Conservation (phyloP, 768 basidiomycete species). For the Rickenella mellea region DNA sequence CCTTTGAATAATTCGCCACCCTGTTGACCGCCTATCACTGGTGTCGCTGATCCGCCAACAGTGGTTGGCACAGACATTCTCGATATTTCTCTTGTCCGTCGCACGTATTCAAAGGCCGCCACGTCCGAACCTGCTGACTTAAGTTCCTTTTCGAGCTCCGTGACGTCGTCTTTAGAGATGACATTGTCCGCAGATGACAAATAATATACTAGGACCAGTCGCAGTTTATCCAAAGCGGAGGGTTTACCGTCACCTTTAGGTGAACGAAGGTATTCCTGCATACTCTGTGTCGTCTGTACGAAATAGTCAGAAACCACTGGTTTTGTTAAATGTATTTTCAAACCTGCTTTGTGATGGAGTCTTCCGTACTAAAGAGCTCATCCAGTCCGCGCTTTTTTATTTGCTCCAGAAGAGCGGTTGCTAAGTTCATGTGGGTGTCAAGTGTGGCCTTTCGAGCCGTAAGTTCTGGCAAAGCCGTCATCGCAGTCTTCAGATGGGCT, state of each 20-base stretch:
- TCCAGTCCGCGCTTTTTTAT: conserved; percentile 94
- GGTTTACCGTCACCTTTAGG: conserved; percentile 56
- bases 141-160: conserved; percentile 81
- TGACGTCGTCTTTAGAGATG: conserved; percentile 79
- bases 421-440: conserved; percentile 99
- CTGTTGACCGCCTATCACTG: conserved; percentile 53
- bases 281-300: conserved; percentile 57
- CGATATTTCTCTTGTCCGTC: conserved; percentile 83
- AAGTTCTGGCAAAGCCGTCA: conserved; percentile 92
- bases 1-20: conserved; percentile 89
- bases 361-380: conserved; percentile 95
- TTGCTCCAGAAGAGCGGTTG: conserved; percentile 86
- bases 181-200: conserved; percentile 77
- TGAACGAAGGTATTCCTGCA: conserved; percentile 82
- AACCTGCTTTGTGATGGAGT: conserved; percentile 81
- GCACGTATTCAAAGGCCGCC: conserved; percentile 85
- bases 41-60: conserved; percentile 52
- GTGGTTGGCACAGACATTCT: conserved; percentile 72
- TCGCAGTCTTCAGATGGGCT: conserved; percentile 89
- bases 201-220: conserved; percentile 92
- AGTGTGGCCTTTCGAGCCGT: conserved; percentile 94
- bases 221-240: conserved; percentile 77
- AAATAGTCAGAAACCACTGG: background rate
- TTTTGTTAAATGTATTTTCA: background rate
- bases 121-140: conserved; percentile 73